Percentiles rank a stretch among this genome's conserved stretches.
phyloP scores from a whole-genome alignment of 192 early-diverging fungal genomes.

The Chytriomyces confervae region DNA sequence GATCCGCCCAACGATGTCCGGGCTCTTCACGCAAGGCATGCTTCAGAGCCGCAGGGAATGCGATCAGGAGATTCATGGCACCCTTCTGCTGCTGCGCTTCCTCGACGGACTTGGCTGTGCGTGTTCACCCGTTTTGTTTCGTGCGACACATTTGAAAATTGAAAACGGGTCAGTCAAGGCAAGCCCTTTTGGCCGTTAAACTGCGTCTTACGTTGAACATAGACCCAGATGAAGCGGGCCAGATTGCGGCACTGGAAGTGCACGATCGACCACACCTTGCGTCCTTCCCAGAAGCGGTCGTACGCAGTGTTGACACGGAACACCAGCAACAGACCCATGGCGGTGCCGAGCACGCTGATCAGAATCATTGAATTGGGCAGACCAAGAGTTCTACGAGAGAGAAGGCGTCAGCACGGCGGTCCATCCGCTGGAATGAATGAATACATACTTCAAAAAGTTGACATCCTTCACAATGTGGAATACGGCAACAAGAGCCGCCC shows the following conservation, averaged over 20 bases:
- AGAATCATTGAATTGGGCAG: slow-evolving; percentile 46
- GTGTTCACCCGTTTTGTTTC: neutral
- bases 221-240: slow-evolving; percentile 78
- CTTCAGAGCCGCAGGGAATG: slow-evolving; percentile 80
- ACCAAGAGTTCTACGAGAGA: neutral
- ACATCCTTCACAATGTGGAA: slow-evolving; percentile 14
- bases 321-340: slow-evolving; percentile 70
- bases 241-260: slow-evolving; percentile 75
- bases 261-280: slow-evolving; percentile 82
- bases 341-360: slow-evolving; percentile 50
- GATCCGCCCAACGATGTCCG: slow-evolving; percentile 70
- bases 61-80: slow-evolving; percentile 77
- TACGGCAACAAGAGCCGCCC: slow-evolving; percentile 20
- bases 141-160: too few relatives aligned
- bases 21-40: slow-evolving; percentile 79
- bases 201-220: neutral
- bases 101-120: slow-evolving; percentile 1
- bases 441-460: slow-evolving; percentile 16
- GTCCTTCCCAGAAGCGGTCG: slow-evolving; percentile 68
- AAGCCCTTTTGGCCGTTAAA: too few relatives aligned
- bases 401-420: neutral
- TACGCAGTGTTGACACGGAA: slow-evolving; percentile 67
- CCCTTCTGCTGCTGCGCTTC: slow-evolving; percentile 49
- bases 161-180: too few relatives aligned
- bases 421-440: too few relatives aligned